These are phyloP conservation scores for Mitragyna speciosa DNA, from an alignment of 257 asterid genomes.

Conservation along the genomic window DNA sequence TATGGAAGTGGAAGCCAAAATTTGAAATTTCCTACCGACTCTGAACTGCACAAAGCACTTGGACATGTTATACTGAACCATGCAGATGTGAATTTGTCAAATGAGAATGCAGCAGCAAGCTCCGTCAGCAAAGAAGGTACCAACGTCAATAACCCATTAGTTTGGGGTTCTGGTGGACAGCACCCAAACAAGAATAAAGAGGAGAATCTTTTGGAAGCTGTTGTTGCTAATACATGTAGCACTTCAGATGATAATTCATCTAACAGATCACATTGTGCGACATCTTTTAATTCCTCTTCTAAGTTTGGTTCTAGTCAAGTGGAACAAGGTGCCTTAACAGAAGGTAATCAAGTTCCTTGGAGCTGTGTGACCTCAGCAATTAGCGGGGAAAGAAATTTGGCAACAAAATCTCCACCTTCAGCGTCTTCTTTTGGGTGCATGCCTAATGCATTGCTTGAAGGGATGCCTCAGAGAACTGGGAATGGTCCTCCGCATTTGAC, in stretches of 20 bases:
- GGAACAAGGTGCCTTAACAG: slow-evolving; percentile 28
- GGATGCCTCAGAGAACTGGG: slow-evolving; percentile 39
- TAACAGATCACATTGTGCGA: slow-evolving; percentile 29
- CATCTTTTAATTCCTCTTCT: slow-evolving; percentile 30
- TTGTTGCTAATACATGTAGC: slow-evolving; percentile 34
- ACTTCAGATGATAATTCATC: slow-evolving; percentile 40
- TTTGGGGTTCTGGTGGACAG: slow-evolving; percentile 35
- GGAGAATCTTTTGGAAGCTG: slow-evolving; percentile 44
- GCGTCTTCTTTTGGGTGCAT: slow-evolving; percentile 51
- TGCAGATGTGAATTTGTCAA: slow-evolving; percentile 15
- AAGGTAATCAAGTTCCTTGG: slow-evolving; percentile 35
- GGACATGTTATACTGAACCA: slow-evolving; percentile 35
- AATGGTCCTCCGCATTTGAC: slow-evolving; percentile 24
- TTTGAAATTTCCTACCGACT: slow-evolving; percentile 41
- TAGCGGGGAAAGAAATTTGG: slow-evolving; percentile 25
- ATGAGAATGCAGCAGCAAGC: slow-evolving; percentile 27
- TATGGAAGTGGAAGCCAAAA: slow-evolving; percentile 25
- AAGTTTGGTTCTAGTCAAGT: slow-evolving; percentile 30
- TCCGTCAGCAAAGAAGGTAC: slow-evolving; percentile 26
- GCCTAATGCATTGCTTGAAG: slow-evolving; percentile 34
- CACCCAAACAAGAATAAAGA: slow-evolving; percentile 32
- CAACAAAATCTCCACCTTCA: slow-evolving; percentile 28
- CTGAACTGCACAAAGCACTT: slow-evolving; percentile 50
- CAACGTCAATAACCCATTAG: slow-evolving; percentile 27
- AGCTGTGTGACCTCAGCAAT: slow-evolving; percentile 40